Base-by-base conservation (phyloP, 164 flowering plant species). In the Tetrastigma voinierianum region DNA sequence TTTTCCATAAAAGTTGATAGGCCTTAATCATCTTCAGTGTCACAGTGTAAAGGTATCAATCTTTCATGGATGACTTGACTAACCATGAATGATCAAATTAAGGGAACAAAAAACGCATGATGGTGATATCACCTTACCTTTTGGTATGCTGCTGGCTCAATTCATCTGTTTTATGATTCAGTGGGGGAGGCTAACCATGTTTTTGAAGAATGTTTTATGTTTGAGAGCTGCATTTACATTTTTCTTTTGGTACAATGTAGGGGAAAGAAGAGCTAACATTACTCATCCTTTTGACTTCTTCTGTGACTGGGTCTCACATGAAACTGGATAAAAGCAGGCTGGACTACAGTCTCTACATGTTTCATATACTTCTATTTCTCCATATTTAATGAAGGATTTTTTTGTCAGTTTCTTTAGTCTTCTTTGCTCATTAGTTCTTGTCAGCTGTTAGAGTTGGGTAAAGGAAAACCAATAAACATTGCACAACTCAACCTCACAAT, bases 301-400 rank as follows among this genome's bases (percentile, higher is more conserved):
- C 52, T 45, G 54, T 65, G 19, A 10, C 68, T 48, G 46, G 19
- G 20, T 51, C 63, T 18, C 64, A 64, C 25, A 64, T n/a, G n/a
- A 64, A 62, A 18, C n/a, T n/a, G n/a, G n/a, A 40, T 57, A 44
- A 57, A 25, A 14, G 21, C 25, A 21, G 46, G n/a, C 44, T 18
- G 65, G 59, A 23, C 32, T 70, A 18, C 60, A 62, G 16, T 71
- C 74, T 43, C 55, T 51, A 9, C 59, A 69, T 71, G 21, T 19
- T 48, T 51, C 60, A 25, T 57, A 14, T 24, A 11, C 25, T 24
- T 57, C 44, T 23, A 18, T 57, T 57, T 57, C 25, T 15, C 25
- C 44, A 14, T 7, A 57, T 3, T 47, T 3, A 10, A 16, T 47
- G 51, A 3, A 47, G 14, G 59, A 0, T 25, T n/a, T 57, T 25